A percentile compares a stretch with the other conserved stretches of the same genome.
Conservation (phyloP, 2,329 filamentous ascomycete species). For the Colletotrichum phormii region DNA sequence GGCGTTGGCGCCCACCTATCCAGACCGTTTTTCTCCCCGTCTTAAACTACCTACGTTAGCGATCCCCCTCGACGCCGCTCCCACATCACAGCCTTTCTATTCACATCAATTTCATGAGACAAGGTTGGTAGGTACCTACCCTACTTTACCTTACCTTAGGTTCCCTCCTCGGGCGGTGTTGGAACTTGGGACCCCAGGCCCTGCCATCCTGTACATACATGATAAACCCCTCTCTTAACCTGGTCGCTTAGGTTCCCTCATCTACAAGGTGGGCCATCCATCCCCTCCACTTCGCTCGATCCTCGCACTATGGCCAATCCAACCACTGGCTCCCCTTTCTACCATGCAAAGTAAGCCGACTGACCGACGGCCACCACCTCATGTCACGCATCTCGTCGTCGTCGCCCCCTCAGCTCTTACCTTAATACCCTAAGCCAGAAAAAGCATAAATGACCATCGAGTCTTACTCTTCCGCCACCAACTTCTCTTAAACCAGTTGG, state of each 20-base stretch:
- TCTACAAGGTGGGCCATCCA: background rate
- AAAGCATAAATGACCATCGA: conserved; percentile 26
- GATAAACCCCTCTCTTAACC: background rate
- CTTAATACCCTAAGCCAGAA: conserved; percentile 20
- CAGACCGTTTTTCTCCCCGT: background rate
- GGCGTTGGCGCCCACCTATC: background rate
- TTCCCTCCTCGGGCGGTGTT: background rate
- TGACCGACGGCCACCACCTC: background rate
- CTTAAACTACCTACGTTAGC: background rate
- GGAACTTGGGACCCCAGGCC: background rate
- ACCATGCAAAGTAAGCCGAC: conserved; percentile 14
- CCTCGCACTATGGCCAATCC: background rate
- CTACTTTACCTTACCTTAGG: background rate
- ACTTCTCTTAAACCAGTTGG: background rate
- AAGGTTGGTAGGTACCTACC: background rate
- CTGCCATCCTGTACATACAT: background rate
- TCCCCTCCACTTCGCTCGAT: background rate
- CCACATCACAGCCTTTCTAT: background rate
- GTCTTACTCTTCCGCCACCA: conserved; percentile 7
- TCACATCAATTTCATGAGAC: background rate
- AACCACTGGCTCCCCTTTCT: background rate
- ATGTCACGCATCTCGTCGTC: conserved; percentile 10
- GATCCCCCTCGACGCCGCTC: background rate
- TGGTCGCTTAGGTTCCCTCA: background rate
- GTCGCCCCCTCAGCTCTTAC: background rate